These are phyloP conservation scores for Pseudocercospora eumusae DNA, from an alignment of 2,329 filamentous ascomycete species.

Conservation along the genomic window DNA sequence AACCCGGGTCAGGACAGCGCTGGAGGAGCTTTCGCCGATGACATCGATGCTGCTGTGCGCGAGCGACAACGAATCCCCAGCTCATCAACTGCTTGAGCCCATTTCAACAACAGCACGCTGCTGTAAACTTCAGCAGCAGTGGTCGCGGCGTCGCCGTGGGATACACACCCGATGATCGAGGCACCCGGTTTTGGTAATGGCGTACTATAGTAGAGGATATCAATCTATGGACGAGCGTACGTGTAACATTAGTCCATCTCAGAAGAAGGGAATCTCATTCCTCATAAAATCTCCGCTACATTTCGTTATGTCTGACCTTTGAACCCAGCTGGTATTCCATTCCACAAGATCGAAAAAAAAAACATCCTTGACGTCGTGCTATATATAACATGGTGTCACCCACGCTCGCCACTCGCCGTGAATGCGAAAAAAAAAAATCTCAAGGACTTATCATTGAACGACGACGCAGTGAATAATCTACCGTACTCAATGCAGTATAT, in stretches of 20 bases:
- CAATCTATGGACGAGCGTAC: background rate
- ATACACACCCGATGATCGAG: background rate
- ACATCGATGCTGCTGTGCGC: slow-evolving; percentile 11
- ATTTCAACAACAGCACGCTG: background rate
- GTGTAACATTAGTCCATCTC: background rate
- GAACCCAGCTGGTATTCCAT: too few species aligned
- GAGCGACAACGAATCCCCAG: slow-evolving; percentile 13
- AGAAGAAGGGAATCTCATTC: too few species aligned
- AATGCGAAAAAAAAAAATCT: too few species aligned
- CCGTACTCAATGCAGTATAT: background rate
- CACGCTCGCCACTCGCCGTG: too few species aligned
- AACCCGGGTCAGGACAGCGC: slow-evolving; percentile 31
- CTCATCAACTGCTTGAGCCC: slow-evolving; percentile 1
- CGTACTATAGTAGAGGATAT: background rate
- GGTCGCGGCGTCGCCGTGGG: background rate
- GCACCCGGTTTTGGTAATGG: background rate
- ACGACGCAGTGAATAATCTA: background rate
- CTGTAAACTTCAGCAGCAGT: background rate
- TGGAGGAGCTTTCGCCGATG: slow-evolving; percentile 19
- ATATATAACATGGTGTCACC: too few species aligned
- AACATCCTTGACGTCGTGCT: too few species aligned
- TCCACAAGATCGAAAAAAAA: too few species aligned
- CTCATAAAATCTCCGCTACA: too few species aligned
- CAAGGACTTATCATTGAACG: too few species aligned
- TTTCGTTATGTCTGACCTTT: too few species aligned